Conservation (phyloP, 352 stramenopile species). For the Phytophthora pisi region DNA sequence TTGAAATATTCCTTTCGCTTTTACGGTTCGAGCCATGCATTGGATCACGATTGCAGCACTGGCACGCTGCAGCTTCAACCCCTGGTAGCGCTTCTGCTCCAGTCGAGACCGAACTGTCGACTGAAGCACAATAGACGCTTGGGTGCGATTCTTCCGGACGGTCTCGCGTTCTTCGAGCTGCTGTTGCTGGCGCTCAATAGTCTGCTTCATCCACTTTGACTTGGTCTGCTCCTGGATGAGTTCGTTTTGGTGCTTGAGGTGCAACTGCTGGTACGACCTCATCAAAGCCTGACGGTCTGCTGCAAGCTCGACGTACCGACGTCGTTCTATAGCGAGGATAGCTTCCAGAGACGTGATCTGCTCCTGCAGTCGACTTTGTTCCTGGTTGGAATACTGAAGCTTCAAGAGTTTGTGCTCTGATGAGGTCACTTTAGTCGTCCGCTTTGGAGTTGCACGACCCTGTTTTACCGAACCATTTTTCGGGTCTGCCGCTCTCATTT, state of each 20-base stretch:
- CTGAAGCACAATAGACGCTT: conserved; percentile 68
- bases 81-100: conserved; percentile 70
- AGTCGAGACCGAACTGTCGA: conserved; percentile 57
- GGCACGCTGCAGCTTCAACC: conserved; percentile 47
- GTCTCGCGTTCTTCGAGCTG: conserved; percentile 44
- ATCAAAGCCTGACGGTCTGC: conserved; percentile 37
- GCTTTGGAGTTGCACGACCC: conserved; percentile 13
- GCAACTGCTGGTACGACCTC: conserved; percentile 43
- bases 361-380: conserved; percentile 27
- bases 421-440: conserved; percentile 10
- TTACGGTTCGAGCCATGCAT: conserved; percentile 36
- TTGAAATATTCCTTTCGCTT: conserved; percentile 22
- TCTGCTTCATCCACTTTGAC: conserved; percentile 45
- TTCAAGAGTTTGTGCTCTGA: conserved; percentile 25
- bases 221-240: conserved; percentile 48
- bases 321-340: conserved; percentile 36
- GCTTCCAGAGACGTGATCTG: conserved; percentile 30
- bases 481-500: neutral
- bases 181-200: conserved; percentile 47
- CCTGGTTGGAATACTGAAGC: conserved; percentile 33
- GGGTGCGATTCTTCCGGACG: conserved; percentile 36
- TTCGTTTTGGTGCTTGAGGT: conserved; percentile 55
- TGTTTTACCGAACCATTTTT: neutral
- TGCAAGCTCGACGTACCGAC: conserved; percentile 35
- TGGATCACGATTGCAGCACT: conserved; percentile 50